Base-by-base conservation (phyloP, 768 basidiomycete species). In the Suillus spraguei region DNA sequence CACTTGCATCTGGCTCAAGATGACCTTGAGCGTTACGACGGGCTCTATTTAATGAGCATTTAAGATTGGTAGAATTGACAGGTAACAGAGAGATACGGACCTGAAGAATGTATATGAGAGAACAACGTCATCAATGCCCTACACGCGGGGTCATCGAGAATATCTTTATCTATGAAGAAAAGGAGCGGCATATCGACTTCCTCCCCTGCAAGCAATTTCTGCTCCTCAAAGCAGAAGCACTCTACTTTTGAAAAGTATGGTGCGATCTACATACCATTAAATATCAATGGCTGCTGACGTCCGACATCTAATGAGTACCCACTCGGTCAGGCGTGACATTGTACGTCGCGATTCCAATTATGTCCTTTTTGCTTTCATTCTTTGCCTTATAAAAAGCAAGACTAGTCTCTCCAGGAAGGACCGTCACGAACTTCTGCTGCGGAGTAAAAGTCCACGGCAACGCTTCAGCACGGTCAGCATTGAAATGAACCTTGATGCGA, bases 141-240 rank as follows among this genome's bases (percentile, higher is more conserved):
- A 77, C 96, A 93, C 3, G 88, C 76, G 1, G 95, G 95, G 68
- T 99, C 97, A 50, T 99, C 96, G 42, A 96, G 81, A 61, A 97
- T 89, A 73, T 99, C 97, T 67, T 94, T 92, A 81, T 99, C 97
- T 68, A 99, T 97, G 81, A 99, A 99, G 80, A 99, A 99, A 62
- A 99, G 85, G 22, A 99, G 83, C 3, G 97, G 97, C 85, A 99
- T 94, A 76, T 99, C 97, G 39, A 99, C 92, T 77, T 98, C 95
- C 78, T 99, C 97, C 35, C 91, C 90, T 0, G 96, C 95, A 32
- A 97, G 81, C 11, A 99, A 85, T 69, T 89, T 92, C 77, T 99
- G 97, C 74, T 99, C 97, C 75, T 99, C 97, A 68, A 99, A 99
- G 77, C 97, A 99, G 81, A 99, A 99, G 68, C 97, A 99, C 76